Evolutionary conservation across 306 rosid species (phyloP).

Genomic region (Fagus sylvatica): DNA sequence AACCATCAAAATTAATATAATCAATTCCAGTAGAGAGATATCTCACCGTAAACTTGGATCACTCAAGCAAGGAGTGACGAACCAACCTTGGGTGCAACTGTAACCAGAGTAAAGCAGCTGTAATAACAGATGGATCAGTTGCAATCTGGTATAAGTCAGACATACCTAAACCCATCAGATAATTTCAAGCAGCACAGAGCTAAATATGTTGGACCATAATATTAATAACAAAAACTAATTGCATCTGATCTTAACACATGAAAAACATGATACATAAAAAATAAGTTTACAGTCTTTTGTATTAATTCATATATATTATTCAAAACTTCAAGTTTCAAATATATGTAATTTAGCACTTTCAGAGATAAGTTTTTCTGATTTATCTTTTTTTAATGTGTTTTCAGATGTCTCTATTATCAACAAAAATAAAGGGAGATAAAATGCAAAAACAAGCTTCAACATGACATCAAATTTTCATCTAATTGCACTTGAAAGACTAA

Average conservation of each 20-base stretch:
- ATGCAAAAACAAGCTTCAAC: too few relatives aligned
- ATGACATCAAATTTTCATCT: too few relatives aligned
- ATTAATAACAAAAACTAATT: not conserved
- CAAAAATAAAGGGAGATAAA: too few relatives aligned
- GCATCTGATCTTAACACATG: not conserved
- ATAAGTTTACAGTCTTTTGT: not conserved
- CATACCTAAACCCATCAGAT: not conserved
- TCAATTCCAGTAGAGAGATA: conserved; percentile 24
- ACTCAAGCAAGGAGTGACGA: conserved; percentile 89
- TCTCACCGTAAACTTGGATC: conserved; percentile 86
- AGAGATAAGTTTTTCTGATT: not conserved
- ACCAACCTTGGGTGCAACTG: conserved; percentile 96
- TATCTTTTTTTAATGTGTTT: too few relatives aligned
- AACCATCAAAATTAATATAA: conserved; percentile 14
- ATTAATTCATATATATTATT: not conserved
- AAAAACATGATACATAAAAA: not conserved
- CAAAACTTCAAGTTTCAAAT: not conserved
- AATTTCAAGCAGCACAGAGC: not conserved
- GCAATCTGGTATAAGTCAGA: conserved; percentile 9
- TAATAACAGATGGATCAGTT: conserved; percentile 12
- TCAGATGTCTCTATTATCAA: too few relatives aligned
- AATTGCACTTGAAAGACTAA: too few relatives aligned
- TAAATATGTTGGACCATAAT: not conserved
- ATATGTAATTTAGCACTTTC: not conserved
- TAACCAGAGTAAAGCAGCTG: conserved; percentile 87